Percentiles rank a stretch among this genome's conserved stretches.
Evolutionary conservation across 208 protist species (phyloP).

Genomic region (Trypanosoma melophagium): DNA sequence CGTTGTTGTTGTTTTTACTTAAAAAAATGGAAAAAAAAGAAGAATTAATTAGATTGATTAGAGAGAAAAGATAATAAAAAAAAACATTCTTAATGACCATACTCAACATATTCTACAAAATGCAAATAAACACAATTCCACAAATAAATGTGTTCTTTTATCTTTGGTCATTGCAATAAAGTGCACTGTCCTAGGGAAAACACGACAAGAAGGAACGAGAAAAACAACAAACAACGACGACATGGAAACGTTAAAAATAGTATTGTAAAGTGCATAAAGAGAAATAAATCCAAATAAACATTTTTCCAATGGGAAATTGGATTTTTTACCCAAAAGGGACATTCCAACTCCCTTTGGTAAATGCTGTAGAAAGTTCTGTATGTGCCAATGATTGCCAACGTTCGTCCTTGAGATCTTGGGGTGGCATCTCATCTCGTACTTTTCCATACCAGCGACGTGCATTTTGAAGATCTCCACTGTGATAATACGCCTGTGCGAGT

Average conservation of each 20-base stretch:
- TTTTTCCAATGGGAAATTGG: neutral
- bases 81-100: too few relatives aligned
- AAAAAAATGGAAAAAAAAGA: too few relatives aligned
- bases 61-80: too few relatives aligned
- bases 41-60: too few relatives aligned
- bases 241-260: neutral
- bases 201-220: neutral
- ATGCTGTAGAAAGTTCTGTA: slow-evolving; percentile 78
- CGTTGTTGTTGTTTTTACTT: neutral
- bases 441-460: slow-evolving; percentile 80
- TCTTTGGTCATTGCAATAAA: slow-evolving; percentile 1
- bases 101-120: too few relatives aligned
- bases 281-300: neutral
- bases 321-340: slow-evolving; percentile 67
- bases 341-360: slow-evolving; percentile 76
- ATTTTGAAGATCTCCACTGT: slow-evolving; percentile 66
- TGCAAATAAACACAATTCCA: slow-evolving; percentile 1
- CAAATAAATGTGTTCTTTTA: slow-evolving; percentile 7
- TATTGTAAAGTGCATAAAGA: slow-evolving; percentile 17
- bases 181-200: neutral
- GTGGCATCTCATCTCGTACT: slow-evolving; percentile 85
- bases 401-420: slow-evolving; percentile 67
- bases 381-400: slow-evolving; percentile 79
- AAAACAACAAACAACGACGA: neutral
- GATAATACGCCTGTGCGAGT: slow-evolving; percentile 81